phyloP scores from a whole-genome alignment of 495 filamentous ascomycete species.

The Choiromyces venosus region DNA sequence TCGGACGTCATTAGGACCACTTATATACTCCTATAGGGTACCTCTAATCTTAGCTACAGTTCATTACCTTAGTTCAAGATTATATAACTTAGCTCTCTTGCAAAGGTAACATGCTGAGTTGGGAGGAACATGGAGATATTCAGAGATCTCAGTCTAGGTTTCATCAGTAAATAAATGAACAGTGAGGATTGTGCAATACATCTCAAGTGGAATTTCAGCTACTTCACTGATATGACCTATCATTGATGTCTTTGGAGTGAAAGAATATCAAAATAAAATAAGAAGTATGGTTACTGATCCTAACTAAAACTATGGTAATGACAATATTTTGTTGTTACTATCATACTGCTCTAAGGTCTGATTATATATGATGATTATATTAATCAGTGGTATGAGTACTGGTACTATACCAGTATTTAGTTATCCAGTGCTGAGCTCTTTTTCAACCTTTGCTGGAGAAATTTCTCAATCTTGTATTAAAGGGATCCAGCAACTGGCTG shows the following conservation, averaged over 20 bases:
- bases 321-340: too few species aligned
- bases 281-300: too few species aligned
- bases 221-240: neutral
- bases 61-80: neutral
- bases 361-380: too few species aligned
- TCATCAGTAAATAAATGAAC: neutral
- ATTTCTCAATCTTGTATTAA: too few species aligned
- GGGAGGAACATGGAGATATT: neutral
- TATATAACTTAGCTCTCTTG: neutral
- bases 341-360: too few species aligned
- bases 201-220: neutral
- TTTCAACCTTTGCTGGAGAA: too few species aligned
- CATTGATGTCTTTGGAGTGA: fast-evolving
- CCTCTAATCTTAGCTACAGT: neutral
- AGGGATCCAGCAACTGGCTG: too few species aligned
- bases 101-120: neutral
- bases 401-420: too few species aligned
- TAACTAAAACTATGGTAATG: too few species aligned
- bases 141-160: neutral
- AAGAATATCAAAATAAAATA: neutral
- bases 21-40: neutral
- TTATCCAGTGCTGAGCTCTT: too few species aligned
- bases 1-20: neutral
- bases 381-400: too few species aligned
- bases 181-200: neutral